These are phyloP conservation scores for Penicillium sp. DNA, from an alignment of 2,329 filamentous ascomycete genomes.

Conservation along the genomic window DNA sequence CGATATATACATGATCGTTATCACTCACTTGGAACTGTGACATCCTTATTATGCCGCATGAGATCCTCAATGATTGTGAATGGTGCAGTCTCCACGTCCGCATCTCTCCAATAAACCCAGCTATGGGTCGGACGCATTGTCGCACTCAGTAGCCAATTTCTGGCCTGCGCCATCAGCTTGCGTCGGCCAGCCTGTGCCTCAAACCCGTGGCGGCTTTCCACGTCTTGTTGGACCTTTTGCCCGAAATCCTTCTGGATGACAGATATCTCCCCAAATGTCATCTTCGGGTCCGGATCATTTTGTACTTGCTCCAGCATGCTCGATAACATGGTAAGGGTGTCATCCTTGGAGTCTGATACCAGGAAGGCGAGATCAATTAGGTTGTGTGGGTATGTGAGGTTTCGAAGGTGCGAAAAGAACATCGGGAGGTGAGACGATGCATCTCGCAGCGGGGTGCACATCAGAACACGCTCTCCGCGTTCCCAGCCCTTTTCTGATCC, in stretches of 20 bases:
- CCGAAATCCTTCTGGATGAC: slow-evolving; percentile 99
- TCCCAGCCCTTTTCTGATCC: slow-evolving; percentile 94
- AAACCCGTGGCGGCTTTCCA: slow-evolving; percentile 95
- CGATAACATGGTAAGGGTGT: slow-evolving; percentile 74
- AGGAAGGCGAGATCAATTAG: slow-evolving; percentile 95
- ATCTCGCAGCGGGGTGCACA: slow-evolving; percentile 92
- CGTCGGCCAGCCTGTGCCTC: slow-evolving; percentile 89
- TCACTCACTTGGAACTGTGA: slow-evolving; percentile 92
- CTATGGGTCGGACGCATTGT: slow-evolving; percentile 92
- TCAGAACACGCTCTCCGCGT: slow-evolving; percentile 86
- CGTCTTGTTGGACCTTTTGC: slow-evolving; percentile 95
- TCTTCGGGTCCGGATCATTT: slow-evolving; percentile 71
- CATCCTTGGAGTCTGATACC: slow-evolving; percentile 95
- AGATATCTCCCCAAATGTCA: slow-evolving; percentile 91
- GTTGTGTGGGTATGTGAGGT: slow-evolving; percentile 96
- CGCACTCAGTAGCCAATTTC: slow-evolving; percentile 94
- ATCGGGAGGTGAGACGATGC: slow-evolving; percentile 88
- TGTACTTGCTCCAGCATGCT: slow-evolving; percentile 77
- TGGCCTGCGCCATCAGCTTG: slow-evolving; percentile 96
- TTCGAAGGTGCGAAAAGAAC: slow-evolving; percentile 97
- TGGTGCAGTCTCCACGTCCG: slow-evolving; percentile 95
- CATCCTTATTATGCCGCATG: slow-evolving; percentile 98
- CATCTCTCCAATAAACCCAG: slow-evolving; percentile 99
- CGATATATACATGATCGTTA: neutral
- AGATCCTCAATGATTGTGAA: slow-evolving; percentile 96